Percentiles rank a stretch among this genome's conserved stretches.
These are phyloP conservation scores for Erigeron philadelphicus DNA, from an alignment of 140 eudicot genomes.

Conservation along the genomic window DNA sequence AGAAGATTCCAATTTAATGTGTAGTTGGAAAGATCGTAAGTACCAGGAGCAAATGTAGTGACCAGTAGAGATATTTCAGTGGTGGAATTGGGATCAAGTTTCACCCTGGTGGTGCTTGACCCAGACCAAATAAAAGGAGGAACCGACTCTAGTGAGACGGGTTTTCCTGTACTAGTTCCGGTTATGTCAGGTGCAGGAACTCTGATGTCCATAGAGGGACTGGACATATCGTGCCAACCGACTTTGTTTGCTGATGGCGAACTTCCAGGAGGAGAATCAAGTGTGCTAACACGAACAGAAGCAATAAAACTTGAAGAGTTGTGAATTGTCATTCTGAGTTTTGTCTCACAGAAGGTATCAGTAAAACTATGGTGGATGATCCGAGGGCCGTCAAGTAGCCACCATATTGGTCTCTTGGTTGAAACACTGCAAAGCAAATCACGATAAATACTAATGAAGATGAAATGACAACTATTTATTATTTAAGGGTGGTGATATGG, in stretches of 20 bases:
- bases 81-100: conserved; percentile 59
- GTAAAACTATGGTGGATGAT: conserved; percentile 49
- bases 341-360: conserved; percentile 53
- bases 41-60: conserved; percentile 78
- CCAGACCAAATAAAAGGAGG: conserved; percentile 89
- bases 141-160: conserved; percentile 41
- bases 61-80: conserved; percentile 49
- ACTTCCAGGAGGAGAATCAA: conserved; percentile 38
- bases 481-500: neutral
- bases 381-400: conserved; percentile 79
- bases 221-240: conserved; percentile 80
- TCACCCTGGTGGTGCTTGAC: conserved; percentile 58
- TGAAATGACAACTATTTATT: no score
- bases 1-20: conserved; percentile 55
- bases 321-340: conserved; percentile 58
- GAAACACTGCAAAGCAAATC: conserved; percentile 40
- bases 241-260: conserved; percentile 45
- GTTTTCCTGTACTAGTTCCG: conserved; percentile 29
- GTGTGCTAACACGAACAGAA: conserved; percentile 49
- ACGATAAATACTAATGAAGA: no score
- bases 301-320: conserved; percentile 44
- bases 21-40: conserved; percentile 77
- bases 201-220: conserved; percentile 37
- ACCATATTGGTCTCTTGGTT: conserved; percentile 68
- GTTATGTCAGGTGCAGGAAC: conserved; percentile 39